Base-by-base conservation (phyloP, 2,329 filamentous ascomycete species). In the Colletotrichum sp. region DNA sequence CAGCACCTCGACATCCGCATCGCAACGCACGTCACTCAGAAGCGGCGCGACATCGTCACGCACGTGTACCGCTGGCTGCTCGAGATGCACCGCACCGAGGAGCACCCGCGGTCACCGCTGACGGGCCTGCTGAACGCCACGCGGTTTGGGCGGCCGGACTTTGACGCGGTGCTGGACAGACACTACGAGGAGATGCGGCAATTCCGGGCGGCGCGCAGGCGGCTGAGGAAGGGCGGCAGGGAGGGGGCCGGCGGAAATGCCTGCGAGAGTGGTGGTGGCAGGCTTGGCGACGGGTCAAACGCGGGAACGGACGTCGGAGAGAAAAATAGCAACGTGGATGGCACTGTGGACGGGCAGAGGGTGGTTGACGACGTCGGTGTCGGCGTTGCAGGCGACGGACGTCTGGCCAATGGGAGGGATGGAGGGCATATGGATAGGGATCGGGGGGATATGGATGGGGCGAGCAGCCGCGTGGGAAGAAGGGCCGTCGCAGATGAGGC, bases 21-120 rank as follows among this genome's bases (percentile, higher is more conserved):
- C 79, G 85, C 88, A 70, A 92, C 90, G 0, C 89, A 92, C 79
- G 87, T 92, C 26, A 92, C 90, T 0, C 87, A 89, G 43, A 90
- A 90, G 78, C 85, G 89, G 12, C 89, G 88, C 77, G 84, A 86
- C 43, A 87, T 91, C n/a, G 85, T 86, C 0, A 88, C 87, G 0
- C 88, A 92, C 69, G 86, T 92, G 0, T 92, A 90, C 79, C 85
- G 90, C 7, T 91, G 89, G 84, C 82, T 92, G 0, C 85, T 92
- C 2, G 90, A 92, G 80, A 88, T 87, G 79, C 89, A 91, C 75
- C 88, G 90, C 8, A 91, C 89, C 1, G 80, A 86, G 1, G 83
- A 86, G 4, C 85, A 89, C 67, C 89, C 89, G 0, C 85, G 86
- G n/a, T 90, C 88, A 10, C 88, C 89, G 0, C 82, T 91, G 4